These are phyloP conservation scores for Passalora sequoiae DNA, from an alignment of 2,329 filamentous ascomycete species.

Conservation along the genomic window DNA sequence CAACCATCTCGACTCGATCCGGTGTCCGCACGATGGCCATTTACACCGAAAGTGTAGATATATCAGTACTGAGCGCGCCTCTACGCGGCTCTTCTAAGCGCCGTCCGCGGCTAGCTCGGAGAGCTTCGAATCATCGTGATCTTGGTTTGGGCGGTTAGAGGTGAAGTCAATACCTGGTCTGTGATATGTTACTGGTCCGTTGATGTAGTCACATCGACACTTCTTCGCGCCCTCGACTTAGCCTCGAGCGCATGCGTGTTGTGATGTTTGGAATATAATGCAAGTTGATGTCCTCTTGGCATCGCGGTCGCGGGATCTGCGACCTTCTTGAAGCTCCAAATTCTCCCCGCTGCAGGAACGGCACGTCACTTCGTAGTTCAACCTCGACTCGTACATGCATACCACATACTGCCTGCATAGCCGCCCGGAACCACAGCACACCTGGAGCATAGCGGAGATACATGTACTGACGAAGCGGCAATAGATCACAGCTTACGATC, in stretches of 20 bases:
- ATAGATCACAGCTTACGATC: neutral
- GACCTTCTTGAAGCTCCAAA: neutral
- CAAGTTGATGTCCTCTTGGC: neutral
- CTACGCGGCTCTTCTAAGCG: constrained; percentile 1
- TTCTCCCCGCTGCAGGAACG: neutral
- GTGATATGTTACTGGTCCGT: neutral
- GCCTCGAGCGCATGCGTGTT: constrained; percentile 1
- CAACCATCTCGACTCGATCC: constrained; percentile 12
- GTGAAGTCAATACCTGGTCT: constrained; percentile 1
- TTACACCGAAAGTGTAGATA: neutral
- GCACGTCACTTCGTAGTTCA: too few relatives aligned
- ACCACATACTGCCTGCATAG: too few relatives aligned
- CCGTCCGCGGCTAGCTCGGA: constrained; percentile 1
- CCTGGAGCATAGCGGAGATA: too few relatives aligned
- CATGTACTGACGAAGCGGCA: neutral
- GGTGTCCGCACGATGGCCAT: too few relatives aligned
- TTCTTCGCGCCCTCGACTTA: constrained; percentile 1
- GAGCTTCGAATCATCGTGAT: too few relatives aligned
- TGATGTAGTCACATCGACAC: neutral
- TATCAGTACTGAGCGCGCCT: neutral
- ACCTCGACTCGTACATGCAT: too few relatives aligned
- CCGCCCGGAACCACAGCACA: too few relatives aligned
- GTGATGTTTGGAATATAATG: constrained; percentile 2
- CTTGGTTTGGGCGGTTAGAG: neutral
- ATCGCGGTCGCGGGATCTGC: too few relatives aligned